Evolutionary conservation across 805 yeast species (phyloP).

Genomic region (Candida taoyuanica): DNA sequence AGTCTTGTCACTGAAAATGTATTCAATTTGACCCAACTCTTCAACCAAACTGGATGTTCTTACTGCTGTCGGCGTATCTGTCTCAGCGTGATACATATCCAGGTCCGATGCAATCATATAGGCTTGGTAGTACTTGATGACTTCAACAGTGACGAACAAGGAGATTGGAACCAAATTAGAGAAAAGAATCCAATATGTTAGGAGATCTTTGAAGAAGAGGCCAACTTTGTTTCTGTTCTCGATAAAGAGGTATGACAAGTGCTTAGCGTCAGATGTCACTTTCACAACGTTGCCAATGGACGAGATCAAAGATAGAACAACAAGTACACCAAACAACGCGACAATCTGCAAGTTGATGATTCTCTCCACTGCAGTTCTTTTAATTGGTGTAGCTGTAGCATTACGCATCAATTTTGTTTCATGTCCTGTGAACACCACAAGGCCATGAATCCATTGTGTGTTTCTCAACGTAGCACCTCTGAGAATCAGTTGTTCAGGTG

Average conservation of each 20-base stretch:
- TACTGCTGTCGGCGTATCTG: constrained; percentile 93
- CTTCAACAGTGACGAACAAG: constrained; percentile 91
- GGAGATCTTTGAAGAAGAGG: constrained; percentile 77
- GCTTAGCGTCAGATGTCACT: constrained; percentile 45
- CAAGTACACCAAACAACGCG: constrained; percentile 77
- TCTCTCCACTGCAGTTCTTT: constrained; percentile 94
- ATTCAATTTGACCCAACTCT: constrained; percentile 95
- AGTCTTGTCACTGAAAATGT: constrained; percentile 94
- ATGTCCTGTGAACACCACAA: constrained; percentile 94
- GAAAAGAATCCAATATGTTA: constrained; percentile 94
- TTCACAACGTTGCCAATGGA: constrained; percentile 84
- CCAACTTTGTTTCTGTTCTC: constrained; percentile 64
- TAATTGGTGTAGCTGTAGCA: constrained; percentile 98
- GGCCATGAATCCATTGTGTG: constrained; percentile 92
- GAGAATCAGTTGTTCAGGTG: constrained; percentile 86
- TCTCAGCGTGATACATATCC: constrained; percentile 82
- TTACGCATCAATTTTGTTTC: constrained; percentile 97
- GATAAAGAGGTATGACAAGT: constrained; percentile 60
- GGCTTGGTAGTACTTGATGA: constrained; percentile 94
- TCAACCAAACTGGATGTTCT: constrained; percentile 95
- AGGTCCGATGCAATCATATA: constrained; percentile 89
- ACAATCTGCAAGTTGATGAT: constrained; percentile 89
- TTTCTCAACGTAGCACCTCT: constrained; percentile 96
- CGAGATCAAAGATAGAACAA: constrained; percentile 72
- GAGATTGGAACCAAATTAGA: constrained; percentile 98